Evolutionary conservation across 176 grass and related monocot genomes (phyloP).

Genomic region (Carex pumila): DNA sequence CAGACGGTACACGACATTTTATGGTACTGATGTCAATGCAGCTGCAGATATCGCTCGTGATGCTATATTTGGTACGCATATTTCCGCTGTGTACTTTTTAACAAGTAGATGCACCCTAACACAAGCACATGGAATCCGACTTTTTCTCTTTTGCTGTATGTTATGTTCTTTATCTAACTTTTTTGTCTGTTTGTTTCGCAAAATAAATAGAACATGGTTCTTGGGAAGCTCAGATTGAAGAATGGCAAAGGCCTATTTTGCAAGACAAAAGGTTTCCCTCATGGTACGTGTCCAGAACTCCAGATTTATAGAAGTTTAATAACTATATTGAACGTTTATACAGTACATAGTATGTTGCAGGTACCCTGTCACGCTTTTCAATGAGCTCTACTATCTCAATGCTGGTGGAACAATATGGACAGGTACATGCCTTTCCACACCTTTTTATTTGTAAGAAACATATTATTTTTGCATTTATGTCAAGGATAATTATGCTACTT

Average conservation of each 20-base stretch:
- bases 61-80: conserved; percentile 61
- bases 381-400: conserved; percentile 99
- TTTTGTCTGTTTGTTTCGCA: conserved; percentile 22
- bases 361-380: conserved; percentile 93
- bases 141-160: conserved; percentile 5
- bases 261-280: conserved; percentile 67
- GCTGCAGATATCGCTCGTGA: conserved; percentile 67
- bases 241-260: conserved; percentile 90
- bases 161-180: conserved; percentile 19
- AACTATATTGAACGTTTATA: background rate
- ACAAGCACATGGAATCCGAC: background rate
- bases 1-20: conserved; percentile 94
- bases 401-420: conserved; percentile 99
- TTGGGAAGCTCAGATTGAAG: conserved; percentile 83
- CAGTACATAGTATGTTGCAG: conserved; percentile 40
- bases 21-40: conserved; percentile 76
- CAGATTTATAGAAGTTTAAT: conserved; percentile 28
- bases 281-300: conserved; percentile 38
- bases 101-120: background rate
- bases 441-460: conserved; percentile 2
- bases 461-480: conserved; percentile 18
- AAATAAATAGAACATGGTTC: conserved; percentile 57
- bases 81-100: background rate
- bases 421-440: conserved; percentile 34
- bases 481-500: background rate